phyloP scores from a whole-genome alignment of 148 eudicot species.

The Linanthus parryae region DNA sequence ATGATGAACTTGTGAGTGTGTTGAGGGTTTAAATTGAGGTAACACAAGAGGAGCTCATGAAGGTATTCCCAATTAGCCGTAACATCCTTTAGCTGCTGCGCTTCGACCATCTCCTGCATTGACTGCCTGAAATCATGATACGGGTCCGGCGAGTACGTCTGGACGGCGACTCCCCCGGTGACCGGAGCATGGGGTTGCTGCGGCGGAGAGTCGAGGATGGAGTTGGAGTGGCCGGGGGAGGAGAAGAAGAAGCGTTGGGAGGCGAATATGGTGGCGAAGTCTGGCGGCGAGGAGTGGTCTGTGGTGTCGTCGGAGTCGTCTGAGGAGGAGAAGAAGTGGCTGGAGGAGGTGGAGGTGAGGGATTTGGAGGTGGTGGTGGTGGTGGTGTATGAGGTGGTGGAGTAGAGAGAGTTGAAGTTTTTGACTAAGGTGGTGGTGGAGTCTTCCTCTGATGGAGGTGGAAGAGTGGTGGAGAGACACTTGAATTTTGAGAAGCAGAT shows the following conservation, averaged over 20 bases:
- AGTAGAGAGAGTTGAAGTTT: conserved; percentile 22
- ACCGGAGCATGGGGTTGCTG: conserved; percentile 2
- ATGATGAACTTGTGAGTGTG: conserved; percentile 55
- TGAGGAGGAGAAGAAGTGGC: conserved; percentile 10
- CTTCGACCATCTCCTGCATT: conserved; percentile 74
- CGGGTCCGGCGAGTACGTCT: conserved; percentile 61
- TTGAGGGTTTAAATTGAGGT: conserved; percentile 50
- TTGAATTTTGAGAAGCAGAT: conserved; percentile 50
- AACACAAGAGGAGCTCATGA: conserved; percentile 55
- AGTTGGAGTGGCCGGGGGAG: conserved; percentile 66
- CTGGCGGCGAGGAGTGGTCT: conserved; percentile 21
- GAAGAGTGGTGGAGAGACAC: conserved; percentile 28
- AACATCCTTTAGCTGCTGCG: conserved; percentile 23
- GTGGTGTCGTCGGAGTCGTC: not conserved
- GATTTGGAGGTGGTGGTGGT: conserved; percentile 20
- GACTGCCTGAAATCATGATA: conserved; percentile 52
- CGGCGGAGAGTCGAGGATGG: conserved; percentile 35
- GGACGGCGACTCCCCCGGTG: conserved; percentile 42
- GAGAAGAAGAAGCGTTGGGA: conserved; percentile 67
- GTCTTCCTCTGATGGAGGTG: conserved; percentile 27
- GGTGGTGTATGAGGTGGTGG: not conserved
- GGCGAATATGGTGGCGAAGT: conserved; percentile 34
- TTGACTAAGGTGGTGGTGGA: conserved; percentile 16
- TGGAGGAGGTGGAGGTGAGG: conserved; percentile 13
- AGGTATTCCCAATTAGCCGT: conserved; percentile 44